Percentiles rank a stretch among this genome's conserved stretches.
Conservation (phyloP, 495 filamentous ascomycete genomes). For the Xylaria grammica region DNA sequence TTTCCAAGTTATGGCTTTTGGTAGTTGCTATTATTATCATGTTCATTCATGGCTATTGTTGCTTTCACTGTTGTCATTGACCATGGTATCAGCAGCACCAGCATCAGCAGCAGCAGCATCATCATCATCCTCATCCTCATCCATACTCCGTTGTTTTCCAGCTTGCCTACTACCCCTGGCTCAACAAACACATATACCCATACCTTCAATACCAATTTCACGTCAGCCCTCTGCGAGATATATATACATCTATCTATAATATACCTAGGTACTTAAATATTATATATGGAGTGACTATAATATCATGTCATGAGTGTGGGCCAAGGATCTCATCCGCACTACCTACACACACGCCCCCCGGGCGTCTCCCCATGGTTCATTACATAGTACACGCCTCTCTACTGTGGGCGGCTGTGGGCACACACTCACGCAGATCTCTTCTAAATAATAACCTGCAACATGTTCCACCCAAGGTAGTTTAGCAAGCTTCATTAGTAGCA, state of each 20-base stretch:
- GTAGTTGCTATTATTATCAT: no score
- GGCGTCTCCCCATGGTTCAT: neutral
- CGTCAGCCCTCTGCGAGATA: constrained; percentile 8
- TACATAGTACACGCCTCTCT: neutral
- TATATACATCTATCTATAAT: no score
- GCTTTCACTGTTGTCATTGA: neutral
- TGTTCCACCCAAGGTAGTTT: constrained; percentile 21
- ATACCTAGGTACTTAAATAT: no score
- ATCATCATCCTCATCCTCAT: neutral
- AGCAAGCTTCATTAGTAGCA: constrained; percentile 16
- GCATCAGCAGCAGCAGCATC: no score
- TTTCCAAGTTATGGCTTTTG: no score
- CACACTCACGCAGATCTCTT: constrained; percentile 22
- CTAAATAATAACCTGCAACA: constrained; percentile 17
- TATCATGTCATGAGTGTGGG: constrained; percentile 19
- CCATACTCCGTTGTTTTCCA: neutral
- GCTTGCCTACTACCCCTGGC: constrained; percentile 4
- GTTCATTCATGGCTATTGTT: neutral
- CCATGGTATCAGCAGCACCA: no score
- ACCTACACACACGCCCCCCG: neutral
- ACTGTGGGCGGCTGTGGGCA: neutral
- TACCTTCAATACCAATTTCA: neutral
- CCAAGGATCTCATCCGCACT: neutral
- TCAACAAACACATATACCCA: neutral
- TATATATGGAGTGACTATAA: constrained; percentile 8